A percentile compares a stretch with the other conserved stretches of the same genome.
phyloP scores from a whole-genome alignment of 495 filamentous ascomycete genomes.

The Penicillium atrosanguineum region DNA sequence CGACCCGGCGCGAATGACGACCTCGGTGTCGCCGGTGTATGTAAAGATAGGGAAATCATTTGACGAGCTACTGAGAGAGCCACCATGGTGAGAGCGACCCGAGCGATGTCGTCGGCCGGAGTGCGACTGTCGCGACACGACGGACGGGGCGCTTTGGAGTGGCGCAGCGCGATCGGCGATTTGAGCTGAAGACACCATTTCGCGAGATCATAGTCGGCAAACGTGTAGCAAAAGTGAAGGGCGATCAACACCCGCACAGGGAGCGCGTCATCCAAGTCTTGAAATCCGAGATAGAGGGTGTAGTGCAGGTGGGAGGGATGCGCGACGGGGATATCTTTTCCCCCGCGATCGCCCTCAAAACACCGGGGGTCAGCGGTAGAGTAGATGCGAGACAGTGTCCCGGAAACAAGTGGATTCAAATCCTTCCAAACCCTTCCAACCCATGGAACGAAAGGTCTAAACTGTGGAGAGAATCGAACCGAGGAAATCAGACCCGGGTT shows the following conservation, averaged over 20 bases:
- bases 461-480: background rate
- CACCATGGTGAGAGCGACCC: slow-evolving; percentile 78
- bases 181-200: slow-evolving; percentile 76
- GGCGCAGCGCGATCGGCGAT: slow-evolving; percentile 50
- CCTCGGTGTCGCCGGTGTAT: slow-evolving; percentile 87
- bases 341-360: background rate
- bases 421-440: no score
- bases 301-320: background rate
- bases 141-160: slow-evolving; percentile 54
- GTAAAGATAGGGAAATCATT: slow-evolving; percentile 93
- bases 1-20: slow-evolving; percentile 67
- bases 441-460: background rate
- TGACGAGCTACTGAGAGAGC: slow-evolving; percentile 64
- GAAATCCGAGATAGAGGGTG: background rate
- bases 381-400: background rate
- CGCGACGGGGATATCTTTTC: background rate
- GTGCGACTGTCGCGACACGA: slow-evolving; percentile 57
- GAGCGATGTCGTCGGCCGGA: slow-evolving; percentile 63
- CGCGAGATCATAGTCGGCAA: slow-evolving; percentile 5
- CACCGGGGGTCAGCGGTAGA: background rate
- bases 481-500: background rate
- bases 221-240: slow-evolving; percentile 3
- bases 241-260: slow-evolving; percentile 23
- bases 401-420: background rate
- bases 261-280: slow-evolving; percentile 12